Base-by-base conservation (phyloP, 1,139 yeast species). In the Meyerozyma carpophila region DNA sequence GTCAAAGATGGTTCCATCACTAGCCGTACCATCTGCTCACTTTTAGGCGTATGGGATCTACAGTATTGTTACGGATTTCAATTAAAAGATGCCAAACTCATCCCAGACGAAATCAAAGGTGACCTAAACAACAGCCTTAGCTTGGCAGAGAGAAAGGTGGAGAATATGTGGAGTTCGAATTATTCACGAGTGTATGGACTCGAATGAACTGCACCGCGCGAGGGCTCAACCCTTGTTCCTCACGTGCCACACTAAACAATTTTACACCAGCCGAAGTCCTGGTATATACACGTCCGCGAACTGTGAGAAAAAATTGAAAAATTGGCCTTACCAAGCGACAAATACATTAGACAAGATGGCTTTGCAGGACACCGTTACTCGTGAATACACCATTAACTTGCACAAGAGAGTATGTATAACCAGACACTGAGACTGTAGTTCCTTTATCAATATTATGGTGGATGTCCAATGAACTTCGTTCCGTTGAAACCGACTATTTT, bases 341-440 rank as follows among this genome's bases (percentile, higher is more conserved):
- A 45, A 51, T 51, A 43, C 54, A 56, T 50, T 52, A 55, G 51
- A 50, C 59, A 81, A 79, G 79, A 86, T 89, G 82, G 97, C 97
- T 77, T 81, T 89, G 75, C 89, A 89, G 81, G 98, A 93, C 93
- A 97, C 90, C 77, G 97, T 94, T 78, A 88, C 98, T 75, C 96
- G 99, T 79, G 99, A 94, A 82, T 94, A 94, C 90, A 94, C 98
- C 84, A 91, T 94, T 79, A 93, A 94, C 91, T 81, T 93, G 78
- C 96, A 90, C 96, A 93, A 90, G 81, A 90, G 98, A 81, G 95
- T 88, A 83, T 75, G 94, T 85, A 51, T 40, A 18, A 21, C 10
- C n/a, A 2, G 14, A 11, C 7, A 31, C 10, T 2, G 10, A 13
- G 20, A 31, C 20, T 40, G 37, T 37, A 41, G 46, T 34, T 24